These are phyloP conservation scores for Podospora pseudocomata DNA, from an alignment of 495 filamentous ascomycete genomes.

Conservation along the genomic window DNA sequence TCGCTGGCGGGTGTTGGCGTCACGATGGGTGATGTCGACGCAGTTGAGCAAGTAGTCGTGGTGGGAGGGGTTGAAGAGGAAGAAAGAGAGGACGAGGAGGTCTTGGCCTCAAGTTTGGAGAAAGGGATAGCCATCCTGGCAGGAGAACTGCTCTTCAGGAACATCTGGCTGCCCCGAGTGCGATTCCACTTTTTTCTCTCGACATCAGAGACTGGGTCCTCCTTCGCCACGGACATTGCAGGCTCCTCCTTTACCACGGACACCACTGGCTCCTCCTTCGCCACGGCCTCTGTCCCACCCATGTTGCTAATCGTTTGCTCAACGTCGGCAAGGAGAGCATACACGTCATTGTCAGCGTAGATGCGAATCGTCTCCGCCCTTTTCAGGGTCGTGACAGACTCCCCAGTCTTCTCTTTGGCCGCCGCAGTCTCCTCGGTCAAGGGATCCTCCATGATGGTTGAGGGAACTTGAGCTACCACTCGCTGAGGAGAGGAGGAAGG, in stretches of 20 bases:
- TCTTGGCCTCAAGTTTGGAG: slow-evolving; percentile 25
- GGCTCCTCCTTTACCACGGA: slow-evolving; percentile 10
- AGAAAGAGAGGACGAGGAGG: slow-evolving; percentile 19
- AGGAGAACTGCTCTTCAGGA: slow-evolving; percentile 28
- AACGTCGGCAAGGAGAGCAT: slow-evolving; percentile 58
- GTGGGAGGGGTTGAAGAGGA: slow-evolving; percentile 16
- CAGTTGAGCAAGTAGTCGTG: background rate
- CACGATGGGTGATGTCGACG: background rate
- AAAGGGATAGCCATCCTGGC: slow-evolving; percentile 20
- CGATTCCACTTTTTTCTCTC: slow-evolving; percentile 35
- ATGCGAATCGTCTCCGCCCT: slow-evolving; percentile 62
- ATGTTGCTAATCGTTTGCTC: slow-evolving; percentile 57
- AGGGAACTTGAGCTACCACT: slow-evolving; percentile 47
- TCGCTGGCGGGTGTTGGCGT: slow-evolving; percentile 12
- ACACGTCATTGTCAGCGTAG: slow-evolving; percentile 62
- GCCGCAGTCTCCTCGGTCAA: slow-evolving; percentile 36
- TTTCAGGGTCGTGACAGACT: slow-evolving; percentile 22
- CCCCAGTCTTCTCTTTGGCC: slow-evolving; percentile 24
- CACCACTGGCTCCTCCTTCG: slow-evolving; percentile 8
- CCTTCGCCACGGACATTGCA: slow-evolving; percentile 13
- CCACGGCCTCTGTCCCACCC: slow-evolving; percentile 28
- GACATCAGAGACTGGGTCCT: slow-evolving; percentile 21
- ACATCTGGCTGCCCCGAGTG: slow-evolving; percentile 37
- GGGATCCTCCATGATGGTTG: slow-evolving; percentile 46
- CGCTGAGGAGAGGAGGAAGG: slow-evolving; percentile 40